Base-by-base conservation (phyloP, 345 rosid genomes). In the Raphanus raphanistrum region DNA sequence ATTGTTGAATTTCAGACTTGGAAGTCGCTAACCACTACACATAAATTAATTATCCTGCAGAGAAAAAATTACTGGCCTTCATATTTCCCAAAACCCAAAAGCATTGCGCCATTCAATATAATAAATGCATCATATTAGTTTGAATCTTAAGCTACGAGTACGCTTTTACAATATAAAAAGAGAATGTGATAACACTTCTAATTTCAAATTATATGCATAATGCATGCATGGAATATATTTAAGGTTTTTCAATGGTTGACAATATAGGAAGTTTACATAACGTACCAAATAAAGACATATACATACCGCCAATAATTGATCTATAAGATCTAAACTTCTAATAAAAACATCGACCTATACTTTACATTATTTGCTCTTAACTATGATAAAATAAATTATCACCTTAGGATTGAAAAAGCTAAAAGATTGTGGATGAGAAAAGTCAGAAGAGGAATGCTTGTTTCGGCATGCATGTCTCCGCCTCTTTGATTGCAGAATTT, bases 381-480 rank as follows among this genome's bases (percentile, higher is more conserved):
- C 32, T 55, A 36, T 26, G 7, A 68, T 59, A 27, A 13, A 63
- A 17, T 63, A 33, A 13, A 41, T 41, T 36, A 63, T 62, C 61
- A 61, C 57, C n/a, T 15, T 63, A 36, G 38, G 45, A 70, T 36
- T 54, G 0, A 35, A 26, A 50, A 70, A 36, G 4, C n/a, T 6
- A 62, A 31, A 33, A 52, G 21, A 41, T 70, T 36, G 59, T 70
- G 58, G 65, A 63, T 5, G 33, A 35, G 43, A 15, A 21, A 61
- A 60, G 74, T 58, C 81, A 55, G 71, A 57, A 60, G 65, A n/a
- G 70, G 78, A 66, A 79, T 73, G 73, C 72, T 72, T 25, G 77
- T 78, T 71, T 78, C 31, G 21, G 61, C 68, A 72, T 72, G 64
- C 82, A 73, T 72, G 82, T 73, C 82, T 73, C 78, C 62, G 74